phyloP scores from a whole-genome alignment of 768 basidiomycete species.

The Boletales sp. region DNA sequence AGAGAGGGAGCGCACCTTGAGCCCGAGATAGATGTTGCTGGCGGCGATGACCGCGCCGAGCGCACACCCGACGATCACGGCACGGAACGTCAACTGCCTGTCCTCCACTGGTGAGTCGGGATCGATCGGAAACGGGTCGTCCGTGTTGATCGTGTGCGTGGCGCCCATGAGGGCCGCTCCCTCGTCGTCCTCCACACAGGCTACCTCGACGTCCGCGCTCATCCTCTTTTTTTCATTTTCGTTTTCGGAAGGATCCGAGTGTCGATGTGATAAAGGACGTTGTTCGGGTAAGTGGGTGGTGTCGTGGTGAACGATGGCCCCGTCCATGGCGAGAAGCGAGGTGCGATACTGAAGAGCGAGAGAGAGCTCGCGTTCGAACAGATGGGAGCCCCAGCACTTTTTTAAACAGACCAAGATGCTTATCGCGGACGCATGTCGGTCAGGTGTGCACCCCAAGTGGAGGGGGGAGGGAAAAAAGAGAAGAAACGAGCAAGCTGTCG shows the following conservation, averaged over 20 bases:
- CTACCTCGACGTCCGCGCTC: conserved; percentile 1
- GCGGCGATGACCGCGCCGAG: conserved; percentile 57
- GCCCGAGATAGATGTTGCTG: conserved; percentile 63
- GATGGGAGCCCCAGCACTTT: neutral
- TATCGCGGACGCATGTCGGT: no score
- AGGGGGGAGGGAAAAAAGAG: no score
- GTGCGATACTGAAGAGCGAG: no score
- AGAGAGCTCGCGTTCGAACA: neutral
- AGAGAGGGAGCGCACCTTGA: conserved; percentile 36
- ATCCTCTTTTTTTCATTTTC: conserved; percentile 1
- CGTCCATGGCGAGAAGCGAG: neutral
- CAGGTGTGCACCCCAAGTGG: no score
- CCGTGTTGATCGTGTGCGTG: conserved; percentile 18
- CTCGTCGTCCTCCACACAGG: neutral
- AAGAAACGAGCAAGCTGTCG: no score
- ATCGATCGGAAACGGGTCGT: conserved; percentile 51
- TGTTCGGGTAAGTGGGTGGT: neutral
- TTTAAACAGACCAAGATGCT: no score
- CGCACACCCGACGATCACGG: conserved; percentile 46
- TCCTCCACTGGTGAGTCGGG: conserved; percentile 39
- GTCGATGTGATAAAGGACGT: neutral
- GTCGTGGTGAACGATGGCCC: neutral
- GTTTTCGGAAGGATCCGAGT: neutral
- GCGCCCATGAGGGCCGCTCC: neutral
- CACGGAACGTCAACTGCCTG: conserved; percentile 51